Base-by-base conservation (phyloP, 495 filamentous ascomycete species). In the Aspergillus affinis region DNA sequence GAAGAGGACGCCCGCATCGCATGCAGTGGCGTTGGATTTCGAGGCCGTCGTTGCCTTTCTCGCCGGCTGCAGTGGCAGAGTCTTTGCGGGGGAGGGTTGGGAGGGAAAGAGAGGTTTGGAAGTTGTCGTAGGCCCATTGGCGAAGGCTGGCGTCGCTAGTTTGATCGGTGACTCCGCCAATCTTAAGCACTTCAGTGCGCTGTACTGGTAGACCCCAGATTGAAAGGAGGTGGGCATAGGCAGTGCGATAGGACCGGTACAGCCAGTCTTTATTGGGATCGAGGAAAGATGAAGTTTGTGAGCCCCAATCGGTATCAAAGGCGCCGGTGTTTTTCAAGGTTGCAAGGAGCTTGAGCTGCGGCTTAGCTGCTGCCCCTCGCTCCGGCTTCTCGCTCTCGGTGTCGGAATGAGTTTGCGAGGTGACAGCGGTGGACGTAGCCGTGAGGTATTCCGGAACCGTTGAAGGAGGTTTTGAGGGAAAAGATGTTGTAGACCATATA, bases 151-250 rank as follows among this genome's bases (percentile, higher is more conserved):
- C 32, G 18, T 68, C 66, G 5, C 60, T 62, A 6, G 56, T 48
- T 47, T 58, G 57, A 12, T 68, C 59, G 12, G 54, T 44, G 19
- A 62, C 57, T 1, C 67, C 64, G 13, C 76, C 76, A 70, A 93
- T 93, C 65, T 95, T 95, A 56, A 96, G 77, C 20, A 97, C 84
- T 72, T 97, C 91, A 7, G 91, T 83, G 18, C 88, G 81, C 30
- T 87, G 81, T 5, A 90, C 78, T 0, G 88, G 87, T 8, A 93
- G 78, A n/a, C 83, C 82, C 93, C 93, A 97, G 58, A 88, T 84
- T 48, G 84, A 87, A 2, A 97, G 80, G 63, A 95, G 81, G 61
- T 93, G 82, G 12, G 93, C 90, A 68, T 97, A 97, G 44, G 86
- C 80, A 54, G 84, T 82, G 18, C 93, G 85, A 72, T 95, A 97